These are phyloP conservation scores for Lepidium africanum DNA, from an alignment of 345 rosid species.

Conservation along the genomic window DNA sequence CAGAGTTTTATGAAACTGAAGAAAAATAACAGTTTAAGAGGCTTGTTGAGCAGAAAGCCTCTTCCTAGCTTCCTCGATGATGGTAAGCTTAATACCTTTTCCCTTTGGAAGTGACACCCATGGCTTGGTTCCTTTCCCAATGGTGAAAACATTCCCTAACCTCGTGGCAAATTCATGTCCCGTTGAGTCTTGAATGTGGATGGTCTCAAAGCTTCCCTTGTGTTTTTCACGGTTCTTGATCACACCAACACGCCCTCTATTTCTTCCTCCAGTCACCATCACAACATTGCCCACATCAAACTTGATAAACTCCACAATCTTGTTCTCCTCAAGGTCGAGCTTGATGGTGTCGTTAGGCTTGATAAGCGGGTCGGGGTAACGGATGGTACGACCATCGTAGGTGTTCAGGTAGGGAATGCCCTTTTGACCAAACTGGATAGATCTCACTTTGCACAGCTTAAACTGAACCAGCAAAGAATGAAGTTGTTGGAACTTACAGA, in stretches of 20 bases:
- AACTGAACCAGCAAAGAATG: constrained; percentile 19
- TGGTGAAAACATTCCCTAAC: constrained; percentile 63
- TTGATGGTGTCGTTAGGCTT: constrained; percentile 56
- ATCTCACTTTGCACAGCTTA: constrained; percentile 50
- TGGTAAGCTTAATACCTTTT: constrained; percentile 74
- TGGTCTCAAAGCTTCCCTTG: constrained; percentile 42
- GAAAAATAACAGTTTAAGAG: not conserved
- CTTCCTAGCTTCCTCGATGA: constrained; percentile 84
- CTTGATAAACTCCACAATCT: constrained; percentile 49
- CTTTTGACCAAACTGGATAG: constrained; percentile 49
- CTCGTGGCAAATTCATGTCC: constrained; percentile 88
- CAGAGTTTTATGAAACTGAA: not conserved
- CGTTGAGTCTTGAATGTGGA: constrained; percentile 65
- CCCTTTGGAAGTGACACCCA: constrained; percentile 91
- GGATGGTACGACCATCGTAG: constrained; percentile 58
- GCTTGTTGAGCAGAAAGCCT: constrained; percentile 56
- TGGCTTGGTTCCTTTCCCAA: constrained; percentile 76
- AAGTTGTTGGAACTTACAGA: not conserved
- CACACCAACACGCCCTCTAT: constrained; percentile 70
- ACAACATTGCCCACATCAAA: constrained; percentile 59
- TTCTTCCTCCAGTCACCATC: constrained; percentile 66
- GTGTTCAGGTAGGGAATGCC: constrained; percentile 56
- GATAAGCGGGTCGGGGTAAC: constrained; percentile 61
- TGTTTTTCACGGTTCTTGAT: constrained; percentile 49
- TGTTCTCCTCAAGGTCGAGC: constrained; percentile 39